phyloP scores from a whole-genome alignment of 805 yeast species.

The Saturnispora dispora region DNA sequence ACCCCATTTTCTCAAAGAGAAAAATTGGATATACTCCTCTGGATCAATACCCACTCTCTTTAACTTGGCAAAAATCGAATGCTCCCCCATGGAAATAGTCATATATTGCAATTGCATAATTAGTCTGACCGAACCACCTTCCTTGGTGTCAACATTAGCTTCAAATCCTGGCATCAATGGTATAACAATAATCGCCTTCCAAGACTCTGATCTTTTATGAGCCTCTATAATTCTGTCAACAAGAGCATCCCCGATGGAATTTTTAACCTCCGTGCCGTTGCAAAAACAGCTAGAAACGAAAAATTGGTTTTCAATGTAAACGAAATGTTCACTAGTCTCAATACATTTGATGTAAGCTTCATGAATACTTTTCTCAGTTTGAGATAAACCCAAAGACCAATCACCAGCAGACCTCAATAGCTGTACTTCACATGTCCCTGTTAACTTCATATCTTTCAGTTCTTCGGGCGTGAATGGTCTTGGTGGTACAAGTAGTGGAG shows the following conservation, averaged over 20 bases:
- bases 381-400: constrained; percentile 88
- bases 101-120: constrained; percentile 95
- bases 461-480: constrained; percentile 75
- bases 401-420: constrained; percentile 78
- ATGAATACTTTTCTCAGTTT: constrained; percentile 83
- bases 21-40: constrained; percentile 84
- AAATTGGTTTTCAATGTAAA: constrained; percentile 93
- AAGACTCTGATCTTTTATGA: constrained; percentile 57
- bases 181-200: constrained; percentile 88
- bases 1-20: constrained; percentile 93
- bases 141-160: constrained; percentile 84
- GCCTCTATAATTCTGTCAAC: constrained; percentile 95
- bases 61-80: constrained; percentile 79
- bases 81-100: constrained; percentile 83
- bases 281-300: constrained; percentile 83
- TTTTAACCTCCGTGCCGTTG: constrained; percentile 76
- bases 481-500: constrained; percentile 90
- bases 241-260: constrained; percentile 90
- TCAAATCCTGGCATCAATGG: constrained; percentile 98
- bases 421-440: constrained; percentile 90
- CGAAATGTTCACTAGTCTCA: constrained; percentile 85
- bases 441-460: constrained; percentile 46
- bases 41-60: constrained; percentile 77
- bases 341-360: constrained; percentile 85
- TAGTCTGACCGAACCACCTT: constrained; percentile 89